Conservation (phyloP, 2,329 filamentous ascomycete species). For the Lasiodiplodia sp. region DNA sequence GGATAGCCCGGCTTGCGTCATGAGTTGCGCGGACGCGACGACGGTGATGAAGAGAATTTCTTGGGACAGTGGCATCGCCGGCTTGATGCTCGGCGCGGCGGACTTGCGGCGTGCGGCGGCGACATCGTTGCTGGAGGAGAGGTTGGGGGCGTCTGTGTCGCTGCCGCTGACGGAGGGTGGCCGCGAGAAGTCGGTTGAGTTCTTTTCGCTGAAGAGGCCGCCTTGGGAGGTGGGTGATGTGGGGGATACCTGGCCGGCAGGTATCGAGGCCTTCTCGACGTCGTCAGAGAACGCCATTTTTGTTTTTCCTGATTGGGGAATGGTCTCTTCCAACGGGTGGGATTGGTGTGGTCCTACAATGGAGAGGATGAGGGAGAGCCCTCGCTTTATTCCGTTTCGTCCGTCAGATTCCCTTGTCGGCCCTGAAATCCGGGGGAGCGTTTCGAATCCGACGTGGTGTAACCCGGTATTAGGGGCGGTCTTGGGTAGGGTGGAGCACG, state of each 20-base stretch:
- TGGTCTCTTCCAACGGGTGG: background rate
- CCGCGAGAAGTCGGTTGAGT: background rate
- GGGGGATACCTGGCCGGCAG: slow-evolving; percentile 3
- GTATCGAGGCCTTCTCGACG: slow-evolving; percentile 7
- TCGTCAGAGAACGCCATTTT: slow-evolving; percentile 14
- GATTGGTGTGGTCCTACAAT: background rate
- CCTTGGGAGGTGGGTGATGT: background rate
- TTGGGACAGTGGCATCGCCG: slow-evolving; percentile 19
- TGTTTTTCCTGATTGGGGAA: background rate
- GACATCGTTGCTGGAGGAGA: background rate
- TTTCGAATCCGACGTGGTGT: background rate
- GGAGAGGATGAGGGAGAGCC: background rate
- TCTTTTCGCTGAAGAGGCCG: slow-evolving; percentile 6
- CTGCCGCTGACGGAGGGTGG: background rate
- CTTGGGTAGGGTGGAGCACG: background rate
- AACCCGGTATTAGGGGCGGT: background rate
- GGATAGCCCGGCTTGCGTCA: slow-evolving; percentile 52
- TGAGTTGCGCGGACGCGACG: slow-evolving; percentile 39
- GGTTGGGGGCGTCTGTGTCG: background rate
- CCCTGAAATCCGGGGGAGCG: background rate
- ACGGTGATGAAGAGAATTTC: slow-evolving; percentile 33
- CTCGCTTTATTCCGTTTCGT: background rate
- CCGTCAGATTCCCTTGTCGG: background rate
- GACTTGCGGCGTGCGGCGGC: background rate
- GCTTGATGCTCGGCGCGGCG: background rate